phyloP scores from a whole-genome alignment of 192 early-diverging fungal species.

The Linnemannia elongata region DNA sequence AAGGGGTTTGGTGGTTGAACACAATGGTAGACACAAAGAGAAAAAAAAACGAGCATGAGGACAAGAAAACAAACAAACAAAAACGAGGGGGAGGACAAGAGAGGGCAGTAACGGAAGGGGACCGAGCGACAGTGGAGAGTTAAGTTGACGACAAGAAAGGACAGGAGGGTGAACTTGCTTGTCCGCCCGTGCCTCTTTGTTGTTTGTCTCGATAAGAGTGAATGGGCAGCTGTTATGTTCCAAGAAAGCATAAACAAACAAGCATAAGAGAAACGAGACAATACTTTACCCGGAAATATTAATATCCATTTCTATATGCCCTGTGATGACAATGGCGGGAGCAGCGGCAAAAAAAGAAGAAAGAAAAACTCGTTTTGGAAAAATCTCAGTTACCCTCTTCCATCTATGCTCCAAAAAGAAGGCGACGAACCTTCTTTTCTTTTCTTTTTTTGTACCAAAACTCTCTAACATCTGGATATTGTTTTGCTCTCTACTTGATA shows the following conservation, averaged over 20 bases:
- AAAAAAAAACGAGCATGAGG: not conserved
- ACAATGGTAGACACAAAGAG: not conserved
- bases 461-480: not conserved
- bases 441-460: not conserved
- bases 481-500: not conserved
- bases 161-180: not conserved
- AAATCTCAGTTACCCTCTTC: not conserved
- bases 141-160: not conserved
- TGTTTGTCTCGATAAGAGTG: not conserved
- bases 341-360: not conserved
- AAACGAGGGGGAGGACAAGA: not conserved
- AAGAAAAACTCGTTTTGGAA: not conserved
- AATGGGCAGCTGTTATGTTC: not conserved
- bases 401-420: not conserved
- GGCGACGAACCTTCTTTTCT: not conserved
- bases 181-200: not conserved
- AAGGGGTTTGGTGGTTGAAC: not conserved
- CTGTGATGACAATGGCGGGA: not conserved
- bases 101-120: not conserved
- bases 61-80: not conserved
- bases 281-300: slow-evolving; percentile 10
- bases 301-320: not conserved
- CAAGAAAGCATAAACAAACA: not conserved
- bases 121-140: not conserved
- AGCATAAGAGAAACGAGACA: not conserved